Evolutionary conservation across 2,329 filamentous ascomycete genomes (phyloP).

Genomic region (Dactylonectria macrodidyma): DNA sequence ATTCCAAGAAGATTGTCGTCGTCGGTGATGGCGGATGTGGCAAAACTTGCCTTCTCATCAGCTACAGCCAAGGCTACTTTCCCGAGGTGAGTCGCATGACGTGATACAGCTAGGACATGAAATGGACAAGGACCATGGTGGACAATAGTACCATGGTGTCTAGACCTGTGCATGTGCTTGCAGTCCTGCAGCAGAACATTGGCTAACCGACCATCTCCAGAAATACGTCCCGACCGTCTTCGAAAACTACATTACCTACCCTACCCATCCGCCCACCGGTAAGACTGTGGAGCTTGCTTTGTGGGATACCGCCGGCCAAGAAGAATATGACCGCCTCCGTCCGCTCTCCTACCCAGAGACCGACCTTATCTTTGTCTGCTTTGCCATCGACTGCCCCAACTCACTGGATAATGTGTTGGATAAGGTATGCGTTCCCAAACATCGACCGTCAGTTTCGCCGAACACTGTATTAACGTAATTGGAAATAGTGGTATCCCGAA

Average conservation of each 20-base stretch:
- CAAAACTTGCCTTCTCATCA: constrained; percentile 98
- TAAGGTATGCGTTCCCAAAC: constrained; percentile 75
- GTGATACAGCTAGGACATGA: background rate
- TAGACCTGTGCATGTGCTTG: background rate
- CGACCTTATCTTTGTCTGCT: constrained; percentile 98
- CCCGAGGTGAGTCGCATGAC: constrained; percentile 80
- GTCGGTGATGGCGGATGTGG: constrained; percentile 98
- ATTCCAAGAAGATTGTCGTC: constrained; percentile 99
- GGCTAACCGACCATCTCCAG: constrained; percentile 61
- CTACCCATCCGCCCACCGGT: constrained; percentile 86
- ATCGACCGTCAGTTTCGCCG: constrained; percentile 44
- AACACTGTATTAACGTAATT: constrained; percentile 18
- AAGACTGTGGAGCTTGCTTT: constrained; percentile 97
- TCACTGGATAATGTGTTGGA: constrained; percentile 98
- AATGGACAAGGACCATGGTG: background rate
- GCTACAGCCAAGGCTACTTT: constrained; percentile 98
- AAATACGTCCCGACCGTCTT: constrained; percentile 99
- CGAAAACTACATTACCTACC: constrained; percentile 99
- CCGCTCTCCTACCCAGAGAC: constrained; percentile 98
- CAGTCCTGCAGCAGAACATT: constrained; percentile 10
- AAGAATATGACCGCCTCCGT: constrained; percentile 96
- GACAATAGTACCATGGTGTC: background rate
- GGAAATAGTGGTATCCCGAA: constrained; percentile 94
- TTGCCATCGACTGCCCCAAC: constrained; percentile 98
- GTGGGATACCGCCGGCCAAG: constrained; percentile 98